Evolutionary conservation across 2,329 filamentous ascomycete species (phyloP).

Genomic region (Aspergillus jensenii): DNA sequence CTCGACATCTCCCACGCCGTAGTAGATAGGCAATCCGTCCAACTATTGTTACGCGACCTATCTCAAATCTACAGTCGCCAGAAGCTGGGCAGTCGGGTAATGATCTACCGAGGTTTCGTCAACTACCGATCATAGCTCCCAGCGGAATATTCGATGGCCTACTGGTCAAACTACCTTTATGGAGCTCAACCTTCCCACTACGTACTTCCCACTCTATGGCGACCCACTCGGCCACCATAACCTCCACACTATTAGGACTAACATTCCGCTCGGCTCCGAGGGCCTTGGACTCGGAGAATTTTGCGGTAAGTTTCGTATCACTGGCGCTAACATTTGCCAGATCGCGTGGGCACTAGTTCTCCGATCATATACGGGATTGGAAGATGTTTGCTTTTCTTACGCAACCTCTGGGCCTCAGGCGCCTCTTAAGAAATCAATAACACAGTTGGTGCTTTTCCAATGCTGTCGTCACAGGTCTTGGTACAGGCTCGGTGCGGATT

Average conservation of each 20-base stretch:
- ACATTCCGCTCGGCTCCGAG: conserved; percentile 26
- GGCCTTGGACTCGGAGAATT: conserved; percentile 3
- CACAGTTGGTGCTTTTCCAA: conserved; percentile 36
- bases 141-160: neutral
- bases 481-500: conserved; percentile 4
- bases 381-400: conserved; percentile 43
- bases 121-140: neutral
- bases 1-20: conserved; percentile 11
- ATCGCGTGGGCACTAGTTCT: conserved; percentile 41
- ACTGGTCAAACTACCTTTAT: conserved; percentile 6
- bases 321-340: conserved; percentile 34
- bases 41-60: conserved; percentile 4
- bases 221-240: neutral
- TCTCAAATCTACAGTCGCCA: neutral
- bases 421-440: conserved; percentile 33
- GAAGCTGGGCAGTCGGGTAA: neutral
- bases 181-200: conserved; percentile 5
- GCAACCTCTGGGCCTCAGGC: conserved; percentile 42
- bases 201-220: neutral
- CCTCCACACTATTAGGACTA: neutral
- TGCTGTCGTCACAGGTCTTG: conserved; percentile 3
- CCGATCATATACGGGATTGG: conserved; percentile 33
- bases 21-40: conserved; percentile 8
- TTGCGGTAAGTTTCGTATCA: conserved; percentile 14
- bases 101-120: conserved; percentile 2